Evolutionary conservation across 106 monocot species (phyloP), one percentile per base, ranked within the genome.

Genomic region (Platanthera guangdongensis): DNA sequence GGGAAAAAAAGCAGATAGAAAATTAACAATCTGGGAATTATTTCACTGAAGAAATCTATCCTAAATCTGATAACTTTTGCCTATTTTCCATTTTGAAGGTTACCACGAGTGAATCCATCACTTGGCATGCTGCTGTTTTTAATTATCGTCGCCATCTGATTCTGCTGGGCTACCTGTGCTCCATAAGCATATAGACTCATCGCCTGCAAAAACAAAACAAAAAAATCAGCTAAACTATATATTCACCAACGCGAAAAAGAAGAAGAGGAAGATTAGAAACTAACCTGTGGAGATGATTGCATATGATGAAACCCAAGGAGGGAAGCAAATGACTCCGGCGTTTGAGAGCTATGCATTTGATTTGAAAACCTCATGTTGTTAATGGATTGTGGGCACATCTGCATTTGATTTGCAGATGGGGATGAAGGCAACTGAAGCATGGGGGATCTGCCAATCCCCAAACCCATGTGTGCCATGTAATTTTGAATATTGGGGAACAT

Each of bases 401-500:
- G 60, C 39, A 76, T 50, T 13, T 75, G 81, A 48, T 68, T 77
- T 46, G 57, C 50, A 18, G 73, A 3, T 22, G 48, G 14, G 16
- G 50, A 46, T 57, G 82, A 76, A 32, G 86, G 71, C 53, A 39
- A 39, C 39, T 39, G 39, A 39, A 39, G 39, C 73, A 89, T 74
- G 18, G 80, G 65, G 68, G 77, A 65, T 68, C 80, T 83, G n/a
- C 55, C 73, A 67, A 83, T 81, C 4, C 79, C 85, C 69, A 87
- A 62, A 10, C 84, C 80, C 82, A 90, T 80, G 9, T 75, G 72
- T 16, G 90, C 50, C 80, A 88, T 79, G 59, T 77, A 83, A 9
- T 88, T 87, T 55, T 90, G 93, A 9, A 85, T 25, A 21, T 76
- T 79, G 15, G 93, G 89, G 68, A 93, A 91, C 82, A 93, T 83